phyloP scores from a whole-genome alignment of 2,329 filamentous ascomycete species.

The Colletotrichum neosansevieriae region DNA sequence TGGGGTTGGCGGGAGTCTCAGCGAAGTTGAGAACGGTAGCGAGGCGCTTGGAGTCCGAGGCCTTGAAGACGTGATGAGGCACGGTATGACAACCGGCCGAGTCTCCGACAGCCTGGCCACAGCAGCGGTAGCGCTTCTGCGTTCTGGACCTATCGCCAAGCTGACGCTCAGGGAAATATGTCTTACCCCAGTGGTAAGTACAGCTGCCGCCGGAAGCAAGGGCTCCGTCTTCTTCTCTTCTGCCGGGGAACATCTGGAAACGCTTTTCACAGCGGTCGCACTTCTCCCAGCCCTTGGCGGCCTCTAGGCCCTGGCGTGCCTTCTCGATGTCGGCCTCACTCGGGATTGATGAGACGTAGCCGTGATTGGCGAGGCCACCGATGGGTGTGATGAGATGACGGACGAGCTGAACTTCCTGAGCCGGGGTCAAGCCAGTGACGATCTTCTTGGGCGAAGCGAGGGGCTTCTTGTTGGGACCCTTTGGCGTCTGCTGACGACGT shows the following conservation, averaged over 20 bases:
- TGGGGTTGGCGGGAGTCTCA: conserved; percentile 76
- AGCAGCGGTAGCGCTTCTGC: conserved; percentile 80
- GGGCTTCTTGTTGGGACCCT: conserved; percentile 48
- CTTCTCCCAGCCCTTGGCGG: conserved; percentile 82
- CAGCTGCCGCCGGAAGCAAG: conserved; percentile 84
- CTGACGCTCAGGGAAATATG: conserved; percentile 68
- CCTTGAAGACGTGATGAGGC: conserved; percentile 88
- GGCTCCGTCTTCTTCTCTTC: conserved; percentile 80
- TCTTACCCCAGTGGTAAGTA: conserved; percentile 82
- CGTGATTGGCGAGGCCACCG: conserved; percentile 71
- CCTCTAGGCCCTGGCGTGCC: conserved; percentile 73
- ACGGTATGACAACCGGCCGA: conserved; percentile 79
- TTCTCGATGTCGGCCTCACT: conserved; percentile 73
- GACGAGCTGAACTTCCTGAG: conserved; percentile 77
- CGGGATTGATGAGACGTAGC: conserved; percentile 81
- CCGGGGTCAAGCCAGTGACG: conserved; percentile 74
- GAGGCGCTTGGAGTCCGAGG: conserved; percentile 79
- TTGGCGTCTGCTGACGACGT: conserved; percentile 46
- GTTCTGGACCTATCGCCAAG: conserved; percentile 68
- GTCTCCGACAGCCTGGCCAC: conserved; percentile 79
- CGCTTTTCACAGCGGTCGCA: conserved; percentile 89
- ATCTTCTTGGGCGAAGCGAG: conserved; percentile 63
- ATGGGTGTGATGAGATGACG: conserved; percentile 74
- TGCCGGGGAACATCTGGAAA: conserved; percentile 92
- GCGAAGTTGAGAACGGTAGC: conserved; percentile 84